These are phyloP conservation scores for Cladobotryum protrusum DNA, from an alignment of 2,329 filamentous ascomycete species.

Conservation along the genomic window DNA sequence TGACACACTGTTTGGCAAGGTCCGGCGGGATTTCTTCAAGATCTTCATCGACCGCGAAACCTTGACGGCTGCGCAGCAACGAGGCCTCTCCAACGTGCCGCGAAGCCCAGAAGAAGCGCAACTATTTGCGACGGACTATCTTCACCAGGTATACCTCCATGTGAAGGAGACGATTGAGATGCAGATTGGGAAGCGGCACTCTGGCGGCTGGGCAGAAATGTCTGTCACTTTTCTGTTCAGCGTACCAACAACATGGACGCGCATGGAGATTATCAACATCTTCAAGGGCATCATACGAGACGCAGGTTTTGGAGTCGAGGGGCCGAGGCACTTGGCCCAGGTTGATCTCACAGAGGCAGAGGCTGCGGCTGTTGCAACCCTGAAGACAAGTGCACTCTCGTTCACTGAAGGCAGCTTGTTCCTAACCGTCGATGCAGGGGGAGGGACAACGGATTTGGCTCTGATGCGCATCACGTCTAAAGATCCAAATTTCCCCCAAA, in stretches of 20 bases:
- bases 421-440: slow-evolving; percentile 39
- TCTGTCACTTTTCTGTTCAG: slow-evolving; percentile 49
- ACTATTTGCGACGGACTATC: slow-evolving; percentile 41
- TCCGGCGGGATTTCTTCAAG: slow-evolving; percentile 47
- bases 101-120: slow-evolving; percentile 21
- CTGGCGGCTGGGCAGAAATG: slow-evolving; percentile 37
- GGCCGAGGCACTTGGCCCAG: slow-evolving; percentile 30
- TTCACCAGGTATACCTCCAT: slow-evolving; percentile 43
- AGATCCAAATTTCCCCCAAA: slow-evolving; percentile 20
- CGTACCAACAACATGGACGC: slow-evolving; percentile 52
- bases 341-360: slow-evolving; percentile 44
- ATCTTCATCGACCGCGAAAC: slow-evolving; percentile 45
- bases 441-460: slow-evolving; percentile 41
- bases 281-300: slow-evolving; percentile 42
- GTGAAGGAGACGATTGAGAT: slow-evolving; percentile 39
- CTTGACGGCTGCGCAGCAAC: slow-evolving; percentile 34
- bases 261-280: slow-evolving; percentile 41
- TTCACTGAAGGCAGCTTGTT: slow-evolving; percentile 35
- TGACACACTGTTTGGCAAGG: slow-evolving; percentile 25
- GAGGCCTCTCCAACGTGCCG: slow-evolving; percentile 39
- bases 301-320: slow-evolving; percentile 44
- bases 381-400: slow-evolving; percentile 35
- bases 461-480: slow-evolving; percentile 35
- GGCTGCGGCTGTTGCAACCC: slow-evolving; percentile 40
- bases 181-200: slow-evolving; percentile 30